Evolutionary conservation across 2,329 filamentous ascomycete species (phyloP), one percentile per base, ranked within the genome.

Genomic region (Penicillium verrucosum): DNA sequence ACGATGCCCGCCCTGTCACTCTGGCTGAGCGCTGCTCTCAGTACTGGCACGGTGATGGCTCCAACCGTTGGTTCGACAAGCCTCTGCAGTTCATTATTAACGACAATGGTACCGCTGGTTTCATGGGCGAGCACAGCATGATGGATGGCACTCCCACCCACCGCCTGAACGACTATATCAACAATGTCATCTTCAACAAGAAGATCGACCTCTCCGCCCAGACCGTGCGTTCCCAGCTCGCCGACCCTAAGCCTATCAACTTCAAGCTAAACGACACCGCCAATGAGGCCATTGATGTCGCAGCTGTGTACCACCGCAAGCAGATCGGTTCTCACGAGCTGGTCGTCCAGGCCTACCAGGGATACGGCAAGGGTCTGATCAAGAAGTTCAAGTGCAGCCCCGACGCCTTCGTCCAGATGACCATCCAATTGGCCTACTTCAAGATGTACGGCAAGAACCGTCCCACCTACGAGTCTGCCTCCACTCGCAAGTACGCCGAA

Each of bases 381-480:
- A 99, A 99, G 86, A 95, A 96, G 78, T 97, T 99, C 86, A 95
- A 92, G 80, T 96, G 90, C 85, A 95, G 90, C 27, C 94, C 94
- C 30, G 95, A 99, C 69, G 94, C 93, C 32, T 99, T 95, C 75
- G 92, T 97, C 41, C 94, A 99, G 78, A 94, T 99, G 91, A 81
- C 97, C 74, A 99, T 99, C 74, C 94, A 99, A 77, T 86, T 97
- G 51, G 94, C 94, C 38, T 99, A 99, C 82, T 88, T 88, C 83
- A 97, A 97, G 80, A 97, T 99, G 90, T 96, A 95, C 78, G 94
- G 94, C 81, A 91, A 92, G 82, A 97, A 92, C 82, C 85, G 94
- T 4, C 94, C 94, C 1, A 99, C 95, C 0, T 99, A 99, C 80
- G 94, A 99, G 78, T 97, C 92, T 5, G 94, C 94, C 25, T 88